Conservation (phyloP, 345 rosid species). For the Erodium maritimum region DNA sequence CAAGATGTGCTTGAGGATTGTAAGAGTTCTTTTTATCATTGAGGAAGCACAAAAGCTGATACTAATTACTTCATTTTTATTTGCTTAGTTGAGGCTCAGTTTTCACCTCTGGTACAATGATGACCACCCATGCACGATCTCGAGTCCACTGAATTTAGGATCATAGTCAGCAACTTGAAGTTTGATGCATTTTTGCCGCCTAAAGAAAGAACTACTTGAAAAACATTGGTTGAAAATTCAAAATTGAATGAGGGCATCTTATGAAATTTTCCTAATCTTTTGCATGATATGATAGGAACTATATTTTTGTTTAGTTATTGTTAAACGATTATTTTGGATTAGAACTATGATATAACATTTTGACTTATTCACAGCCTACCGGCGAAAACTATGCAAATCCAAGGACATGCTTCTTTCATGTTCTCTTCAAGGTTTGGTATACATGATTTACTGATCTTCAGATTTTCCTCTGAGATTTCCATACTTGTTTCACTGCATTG, state of each 20-base stretch:
- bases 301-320: too few species aligned
- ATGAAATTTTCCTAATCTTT: background rate
- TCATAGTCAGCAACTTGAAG: background rate
- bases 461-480: constrained; percentile 3
- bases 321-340: too few species aligned
- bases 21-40: background rate
- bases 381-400: constrained; percentile 94
- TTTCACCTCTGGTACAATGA: too few species aligned
- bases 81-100: too few species aligned
- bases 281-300: too few species aligned
- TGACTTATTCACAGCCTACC: constrained; percentile 46
- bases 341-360: background rate
- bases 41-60: background rate
- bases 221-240: background rate
- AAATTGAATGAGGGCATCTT: background rate
- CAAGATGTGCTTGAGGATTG: too few species aligned
- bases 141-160: background rate
- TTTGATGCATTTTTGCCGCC: background rate
- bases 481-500: constrained; percentile 1
- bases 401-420: constrained; percentile 89
- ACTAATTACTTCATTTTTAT: too few species aligned
- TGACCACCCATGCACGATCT: background rate
- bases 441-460: background rate
- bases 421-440: constrained; percentile 57
- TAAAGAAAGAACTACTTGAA: background rate